A percentile compares a stretch with the other conserved stretches of the same genome.
Evolutionary conservation across 345 rosid genomes (phyloP).

Genomic region (Eucalyptus cladocalyx): DNA sequence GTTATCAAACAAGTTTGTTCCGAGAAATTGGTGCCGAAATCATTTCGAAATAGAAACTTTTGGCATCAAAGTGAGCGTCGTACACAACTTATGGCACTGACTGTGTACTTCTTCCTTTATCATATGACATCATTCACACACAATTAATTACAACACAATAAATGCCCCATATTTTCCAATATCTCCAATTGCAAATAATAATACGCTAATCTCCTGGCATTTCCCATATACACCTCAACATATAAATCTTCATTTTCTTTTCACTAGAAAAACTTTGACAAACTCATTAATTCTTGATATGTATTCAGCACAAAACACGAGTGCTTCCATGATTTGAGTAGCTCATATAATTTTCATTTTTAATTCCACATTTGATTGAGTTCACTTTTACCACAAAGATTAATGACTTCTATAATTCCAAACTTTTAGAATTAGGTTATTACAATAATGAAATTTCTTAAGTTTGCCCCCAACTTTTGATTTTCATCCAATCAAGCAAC

Average conservation of each 20-base stretch:
- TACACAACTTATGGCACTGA: no score
- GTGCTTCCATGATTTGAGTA: neutral
- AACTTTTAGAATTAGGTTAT: neutral
- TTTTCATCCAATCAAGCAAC: neutral
- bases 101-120: no score
- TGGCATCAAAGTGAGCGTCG: no score
- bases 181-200: neutral
- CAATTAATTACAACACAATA: no score
- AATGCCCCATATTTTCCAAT: neutral
- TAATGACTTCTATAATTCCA: neutral
- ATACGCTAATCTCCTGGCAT: no score
- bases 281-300: neutral
- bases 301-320: neutral
- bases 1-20: no score
- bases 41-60: no score
- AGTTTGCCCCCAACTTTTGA: neutral
- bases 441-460: no score
- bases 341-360: neutral
- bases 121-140: neutral
- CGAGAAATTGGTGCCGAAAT: no score
- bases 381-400: neutral
- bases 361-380: neutral
- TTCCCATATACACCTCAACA: neutral
- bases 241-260: neutral
- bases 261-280: neutral